phyloP scores from a whole-genome alignment of 768 basidiomycete species.

The Wakefieldia striispora region DNA sequence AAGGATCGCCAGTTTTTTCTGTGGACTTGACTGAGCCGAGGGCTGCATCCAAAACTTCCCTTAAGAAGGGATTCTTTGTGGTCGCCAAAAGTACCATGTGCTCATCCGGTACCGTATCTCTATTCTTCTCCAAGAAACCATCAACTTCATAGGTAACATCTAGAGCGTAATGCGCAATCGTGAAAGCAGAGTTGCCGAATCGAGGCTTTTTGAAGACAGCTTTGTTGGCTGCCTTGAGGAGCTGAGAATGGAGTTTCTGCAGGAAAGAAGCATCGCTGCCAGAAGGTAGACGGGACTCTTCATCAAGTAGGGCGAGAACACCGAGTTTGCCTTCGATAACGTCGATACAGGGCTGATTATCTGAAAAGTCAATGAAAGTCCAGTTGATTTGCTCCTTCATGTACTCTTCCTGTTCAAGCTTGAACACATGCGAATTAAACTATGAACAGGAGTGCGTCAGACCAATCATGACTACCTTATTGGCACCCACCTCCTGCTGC shows the following conservation, averaged over 20 bases:
- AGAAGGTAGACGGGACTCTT: conserved; percentile 94
- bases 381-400: conserved; percentile 98
- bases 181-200: conserved; percentile 97
- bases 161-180: conserved; percentile 95
- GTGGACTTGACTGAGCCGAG: conserved; percentile 66
- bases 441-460: conserved; percentile 32
- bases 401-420: conserved; percentile 99
- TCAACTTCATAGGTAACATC: conserved; percentile 99
- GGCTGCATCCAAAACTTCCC: conserved; percentile 91
- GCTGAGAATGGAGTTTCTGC: conserved; percentile 85
- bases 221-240: conserved; percentile 82
- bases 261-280: conserved; percentile 92
- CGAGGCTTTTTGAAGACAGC: conserved; percentile 96
- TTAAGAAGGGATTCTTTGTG: conserved; percentile 90
- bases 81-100: conserved; percentile 85
- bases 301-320: conserved; percentile 90
- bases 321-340: conserved; percentile 97
- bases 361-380: conserved; percentile 99
- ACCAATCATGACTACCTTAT: neutral
- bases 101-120: conserved; percentile 98
- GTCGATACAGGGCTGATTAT: conserved; percentile 98
- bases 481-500: conserved; percentile 80
- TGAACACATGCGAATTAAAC: conserved; percentile 99
- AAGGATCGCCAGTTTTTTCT: conserved; percentile 47
- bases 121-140: conserved; percentile 97